Percentiles rank a stretch among this genome's conserved stretches.
Conservation (phyloP, 2,329 filamentous ascomycete species). For the Aspergillus japonicus region DNA sequence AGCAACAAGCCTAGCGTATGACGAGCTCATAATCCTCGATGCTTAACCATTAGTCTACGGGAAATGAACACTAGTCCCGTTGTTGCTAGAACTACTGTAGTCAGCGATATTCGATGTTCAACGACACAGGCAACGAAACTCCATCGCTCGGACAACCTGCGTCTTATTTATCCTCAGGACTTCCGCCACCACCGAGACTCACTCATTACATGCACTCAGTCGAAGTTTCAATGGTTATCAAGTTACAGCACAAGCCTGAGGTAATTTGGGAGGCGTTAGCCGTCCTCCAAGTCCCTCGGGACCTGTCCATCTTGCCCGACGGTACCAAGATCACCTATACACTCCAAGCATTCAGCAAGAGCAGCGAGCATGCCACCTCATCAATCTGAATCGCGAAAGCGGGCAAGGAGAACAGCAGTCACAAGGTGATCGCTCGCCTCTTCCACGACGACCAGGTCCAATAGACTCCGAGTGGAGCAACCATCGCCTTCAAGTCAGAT, state of each 20-base stretch:
- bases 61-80: no score
- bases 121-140: no score
- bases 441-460: constrained; percentile 7
- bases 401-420: constrained; percentile 5
- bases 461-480: constrained; percentile 6
- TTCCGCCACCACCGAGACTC: no score
- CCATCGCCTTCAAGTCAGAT: constrained; percentile 11
- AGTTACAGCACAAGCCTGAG: neutral
- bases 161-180: no score
- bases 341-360: constrained; percentile 3
- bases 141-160: no score
- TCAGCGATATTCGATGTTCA: no score
- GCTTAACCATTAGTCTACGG: no score
- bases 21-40: no score
- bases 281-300: constrained; percentile 7
- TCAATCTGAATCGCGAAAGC: constrained; percentile 11
- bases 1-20: no score
- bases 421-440: constrained; percentile 8
- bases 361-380: neutral
- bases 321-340: constrained; percentile 3
- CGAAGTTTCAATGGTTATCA: neutral
- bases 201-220: no score
- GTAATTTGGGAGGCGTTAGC: constrained; percentile 1
- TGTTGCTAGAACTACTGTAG: no score
- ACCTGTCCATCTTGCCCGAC: constrained; percentile 7